Evolutionary conservation across 2,329 filamentous ascomycete genomes (phyloP).

Genomic region (Penicillium palitans): DNA sequence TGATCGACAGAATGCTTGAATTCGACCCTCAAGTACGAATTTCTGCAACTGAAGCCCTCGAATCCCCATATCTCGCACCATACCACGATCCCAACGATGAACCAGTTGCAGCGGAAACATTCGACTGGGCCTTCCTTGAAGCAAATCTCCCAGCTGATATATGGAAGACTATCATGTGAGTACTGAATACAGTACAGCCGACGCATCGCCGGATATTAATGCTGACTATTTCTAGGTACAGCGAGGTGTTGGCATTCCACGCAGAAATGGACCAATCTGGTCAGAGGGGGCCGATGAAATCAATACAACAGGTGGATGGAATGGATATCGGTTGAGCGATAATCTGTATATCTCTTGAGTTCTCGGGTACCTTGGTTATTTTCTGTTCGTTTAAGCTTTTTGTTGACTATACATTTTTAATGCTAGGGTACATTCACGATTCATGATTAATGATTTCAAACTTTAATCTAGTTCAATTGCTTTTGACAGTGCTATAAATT

Average conservation of each 20-base stretch:
- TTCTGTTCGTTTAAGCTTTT: background rate
- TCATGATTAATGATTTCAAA: background rate
- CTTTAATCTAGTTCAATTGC: background rate
- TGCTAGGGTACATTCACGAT: background rate
- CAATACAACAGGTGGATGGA: constrained; percentile 2
- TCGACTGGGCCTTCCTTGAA: constrained; percentile 99
- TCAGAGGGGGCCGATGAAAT: background rate
- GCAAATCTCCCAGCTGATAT: constrained; percentile 94
- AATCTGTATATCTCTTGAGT: background rate
- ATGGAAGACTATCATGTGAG: constrained; percentile 99
- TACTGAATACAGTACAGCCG: background rate
- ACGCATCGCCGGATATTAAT: background rate
- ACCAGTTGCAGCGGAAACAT: constrained; percentile 90
- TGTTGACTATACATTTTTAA: background rate
- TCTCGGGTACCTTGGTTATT: background rate
- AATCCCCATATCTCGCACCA: constrained; percentile 87
- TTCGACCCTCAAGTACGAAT: constrained; percentile 94
- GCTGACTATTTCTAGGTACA: constrained; percentile 5
- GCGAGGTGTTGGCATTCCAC: constrained; percentile 23
- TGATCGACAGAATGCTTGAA: constrained; percentile 93
- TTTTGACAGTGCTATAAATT: background rate
- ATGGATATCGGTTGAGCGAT: constrained; percentile 11
- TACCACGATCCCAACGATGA: constrained; percentile 98
- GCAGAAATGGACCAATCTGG: constrained; percentile 1
- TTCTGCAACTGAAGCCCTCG: constrained; percentile 77